Evolutionary conservation across 139 green algal genomes (phyloP).

Genomic region (Asterochloris sp.): DNA sequence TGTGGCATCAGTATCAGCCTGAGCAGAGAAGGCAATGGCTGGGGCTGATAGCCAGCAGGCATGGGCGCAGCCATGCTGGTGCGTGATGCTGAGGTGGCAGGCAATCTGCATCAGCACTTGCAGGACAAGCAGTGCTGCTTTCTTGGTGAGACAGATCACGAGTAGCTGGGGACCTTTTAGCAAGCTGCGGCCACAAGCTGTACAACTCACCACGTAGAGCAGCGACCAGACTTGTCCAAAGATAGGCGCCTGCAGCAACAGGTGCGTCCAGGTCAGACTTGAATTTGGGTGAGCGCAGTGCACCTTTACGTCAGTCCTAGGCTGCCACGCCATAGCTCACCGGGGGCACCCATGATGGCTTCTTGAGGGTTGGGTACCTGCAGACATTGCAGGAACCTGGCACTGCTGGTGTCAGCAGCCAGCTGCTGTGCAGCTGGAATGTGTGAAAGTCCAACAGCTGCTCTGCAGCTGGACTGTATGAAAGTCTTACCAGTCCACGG

Average conservation of each 20-base stretch:
- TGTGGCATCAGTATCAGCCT: too few species aligned
- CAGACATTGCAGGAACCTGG: neutral
- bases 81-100: too few species aligned
- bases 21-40: too few species aligned
- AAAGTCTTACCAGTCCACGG: constrained; percentile 12
- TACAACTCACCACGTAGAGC: neutral
- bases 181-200: neutral
- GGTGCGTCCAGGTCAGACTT: neutral
- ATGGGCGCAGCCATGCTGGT: too few species aligned
- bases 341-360: constrained; percentile 18
- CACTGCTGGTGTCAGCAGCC: neutral
- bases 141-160: too few species aligned
- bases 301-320: too few species aligned
- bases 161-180: neutral
- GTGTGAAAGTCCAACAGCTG: neutral
- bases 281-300: too few species aligned
- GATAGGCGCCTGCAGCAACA: neutral
- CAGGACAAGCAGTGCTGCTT: too few species aligned
- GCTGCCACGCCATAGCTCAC: too few species aligned
- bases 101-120: too few species aligned
- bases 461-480: neutral
- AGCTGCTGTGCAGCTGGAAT: neutral
- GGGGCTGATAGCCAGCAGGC: too few species aligned
- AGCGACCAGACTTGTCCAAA: constrained; percentile 12
- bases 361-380: constrained; percentile 24